Evolutionary conservation across 129 eudicot species (phyloP).

Genomic region (Dittrichia graveolens): DNA sequence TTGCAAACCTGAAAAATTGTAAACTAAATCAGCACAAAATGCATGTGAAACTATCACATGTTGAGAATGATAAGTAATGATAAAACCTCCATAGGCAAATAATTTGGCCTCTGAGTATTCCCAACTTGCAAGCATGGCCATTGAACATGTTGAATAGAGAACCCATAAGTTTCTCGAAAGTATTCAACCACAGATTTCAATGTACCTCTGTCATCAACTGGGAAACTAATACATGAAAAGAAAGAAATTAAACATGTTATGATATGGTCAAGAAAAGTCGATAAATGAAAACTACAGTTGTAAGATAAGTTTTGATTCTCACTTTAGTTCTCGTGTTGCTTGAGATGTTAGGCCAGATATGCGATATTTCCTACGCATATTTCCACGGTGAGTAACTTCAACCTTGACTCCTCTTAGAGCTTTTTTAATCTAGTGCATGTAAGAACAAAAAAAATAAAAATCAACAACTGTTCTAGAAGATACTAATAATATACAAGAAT

Average conservation of each 20-base stretch:
- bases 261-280: neutral
- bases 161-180: slow-evolving; percentile 77
- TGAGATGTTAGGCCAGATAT: slow-evolving; percentile 93
- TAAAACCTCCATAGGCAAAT: slow-evolving; percentile 91
- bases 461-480: neutral
- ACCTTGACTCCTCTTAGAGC: slow-evolving; percentile 95
- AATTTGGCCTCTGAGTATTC: slow-evolving; percentile 75
- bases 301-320: slow-evolving; percentile 24
- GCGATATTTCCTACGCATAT: slow-evolving; percentile 87
- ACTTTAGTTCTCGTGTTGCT: slow-evolving; percentile 94
- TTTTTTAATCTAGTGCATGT: slow-evolving; percentile 67
- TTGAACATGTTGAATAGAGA: slow-evolving; percentile 73
- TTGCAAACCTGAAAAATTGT: slow-evolving; percentile 65
- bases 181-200: slow-evolving; percentile 87
- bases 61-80: neutral
- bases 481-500: no score
- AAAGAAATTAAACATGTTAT: slow-evolving; percentile 12
- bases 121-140: slow-evolving; percentile 98
- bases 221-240: slow-evolving; percentile 51
- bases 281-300: neutral
- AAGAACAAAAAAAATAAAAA: neutral
- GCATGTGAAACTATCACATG: neutral
- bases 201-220: slow-evolving; percentile 87
- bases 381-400: slow-evolving; percentile 97
- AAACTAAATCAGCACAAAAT: neutral